phyloP scores from a whole-genome alignment of 1,284 basidiomycete genomes.

The Sutorius eximius region DNA sequence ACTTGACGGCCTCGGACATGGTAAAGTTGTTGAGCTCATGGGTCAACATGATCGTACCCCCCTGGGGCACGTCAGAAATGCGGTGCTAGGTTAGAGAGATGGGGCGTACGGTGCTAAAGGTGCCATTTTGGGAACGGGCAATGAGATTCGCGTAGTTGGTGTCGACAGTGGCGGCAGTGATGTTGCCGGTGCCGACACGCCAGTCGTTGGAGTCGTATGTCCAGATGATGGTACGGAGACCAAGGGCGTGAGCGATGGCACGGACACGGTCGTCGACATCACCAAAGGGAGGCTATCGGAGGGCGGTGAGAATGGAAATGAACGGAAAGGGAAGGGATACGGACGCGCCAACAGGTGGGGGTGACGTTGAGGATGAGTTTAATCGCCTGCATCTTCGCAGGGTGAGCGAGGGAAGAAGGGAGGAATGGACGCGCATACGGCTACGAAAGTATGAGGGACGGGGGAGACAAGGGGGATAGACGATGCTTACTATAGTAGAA shows the following conservation, averaged over 20 bases:
- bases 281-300: conserved; percentile 56
- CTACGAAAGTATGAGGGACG: conserved; percentile 13
- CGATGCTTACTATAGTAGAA: conserved; percentile 65
- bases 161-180: conserved; percentile 45
- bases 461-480: neutral
- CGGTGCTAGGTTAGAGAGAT: neutral
- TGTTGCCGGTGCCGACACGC: conserved; percentile 50
- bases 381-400: conserved; percentile 46
- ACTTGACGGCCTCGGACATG: conserved; percentile 47
- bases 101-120: conserved; percentile 37
- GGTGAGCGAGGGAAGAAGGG: neutral
- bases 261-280: conserved; percentile 72
- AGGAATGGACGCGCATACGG: conserved; percentile 17
- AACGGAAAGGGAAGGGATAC: conserved; percentile 6
- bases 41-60: conserved; percentile 49
- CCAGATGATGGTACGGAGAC: conserved; percentile 66
- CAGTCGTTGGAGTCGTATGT: conserved; percentile 72
- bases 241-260: conserved; percentile 58
- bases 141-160: conserved; percentile 44
- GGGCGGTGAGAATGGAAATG: neutral
- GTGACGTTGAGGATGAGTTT: conserved; percentile 61
- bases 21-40: conserved; percentile 53
- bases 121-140: conserved; percentile 38
- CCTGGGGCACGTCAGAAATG: conserved; percentile 26
- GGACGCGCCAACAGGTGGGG: conserved; percentile 65